Conservation (phyloP, 495 filamentous ascomycete genomes). For the Penicillium verhagenii region DNA sequence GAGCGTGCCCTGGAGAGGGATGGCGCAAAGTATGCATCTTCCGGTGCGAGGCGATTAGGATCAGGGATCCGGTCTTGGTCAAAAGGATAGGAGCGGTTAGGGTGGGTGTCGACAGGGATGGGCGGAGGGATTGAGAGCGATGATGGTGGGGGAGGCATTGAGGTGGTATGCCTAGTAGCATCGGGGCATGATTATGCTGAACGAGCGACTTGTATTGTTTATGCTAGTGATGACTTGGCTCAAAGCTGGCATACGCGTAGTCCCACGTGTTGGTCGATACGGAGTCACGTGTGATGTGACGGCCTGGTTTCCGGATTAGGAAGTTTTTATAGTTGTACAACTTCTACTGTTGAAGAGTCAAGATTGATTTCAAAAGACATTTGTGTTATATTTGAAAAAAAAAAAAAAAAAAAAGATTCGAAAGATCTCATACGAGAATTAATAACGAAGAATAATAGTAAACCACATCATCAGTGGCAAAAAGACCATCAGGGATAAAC, state of each 20-base stretch:
- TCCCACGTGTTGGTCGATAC: conserved; percentile 16
- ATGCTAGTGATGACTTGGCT: conserved; percentile 1
- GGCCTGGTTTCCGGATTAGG: not conserved
- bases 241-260: conserved; percentile 13
- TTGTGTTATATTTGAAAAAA: too few species aligned
- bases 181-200: conserved; percentile 27
- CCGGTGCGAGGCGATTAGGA: conserved; percentile 69
- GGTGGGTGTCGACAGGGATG: conserved; percentile 46
- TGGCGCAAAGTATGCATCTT: conserved; percentile 72
- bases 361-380: too few species aligned
- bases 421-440: too few species aligned
- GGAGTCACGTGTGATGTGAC: conserved; percentile 12
- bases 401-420: too few species aligned
- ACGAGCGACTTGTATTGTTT: not conserved
- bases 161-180: conserved; percentile 30
- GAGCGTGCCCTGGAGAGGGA: conserved; percentile 56
- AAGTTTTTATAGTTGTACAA: not conserved
- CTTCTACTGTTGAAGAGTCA: too few species aligned
- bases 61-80: conserved; percentile 50
- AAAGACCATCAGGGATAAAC: too few species aligned
- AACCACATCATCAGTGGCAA: too few species aligned
- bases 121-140: conserved; percentile 40
- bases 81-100: conserved; percentile 41
- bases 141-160: conserved; percentile 42
- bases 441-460: too few species aligned